Evolutionary conservation across 805 yeast species (phyloP), one percentile per base, ranked within the genome.

Genomic region (Metschnikowia lunata): DNA sequence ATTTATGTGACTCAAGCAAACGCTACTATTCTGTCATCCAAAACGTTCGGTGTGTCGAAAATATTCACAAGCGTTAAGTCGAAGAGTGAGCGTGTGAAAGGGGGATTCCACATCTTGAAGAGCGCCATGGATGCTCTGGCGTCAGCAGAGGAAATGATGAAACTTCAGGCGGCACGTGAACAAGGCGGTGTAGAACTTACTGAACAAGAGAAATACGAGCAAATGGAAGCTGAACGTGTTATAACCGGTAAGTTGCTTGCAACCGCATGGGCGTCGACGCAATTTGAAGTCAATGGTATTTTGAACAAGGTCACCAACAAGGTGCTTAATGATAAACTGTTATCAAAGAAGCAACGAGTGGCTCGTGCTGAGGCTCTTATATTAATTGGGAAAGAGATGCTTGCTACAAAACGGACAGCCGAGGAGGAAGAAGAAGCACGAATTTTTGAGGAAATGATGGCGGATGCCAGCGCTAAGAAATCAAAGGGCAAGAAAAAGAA

Each of bases 241-340:
- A 76, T 91, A 50, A 82, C 88, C 43, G 98, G 99, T 23, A 93
- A 91, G 62, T 78, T 93, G 18, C 74, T 93, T 40, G 91, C 93
- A 7, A 89, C 96, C 1, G 95, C 96, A 14, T 93, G 99, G 99
- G 86, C 87, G 18, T 87, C 95, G 33, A 88, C 96, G 15, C 82
- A 85, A 54, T 83, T 81, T 64, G 99, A 93, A 67, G 82, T 90
- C 42, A 79, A 93, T 39, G 90, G 84, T 29, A 89, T 89, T 8
- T 87, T 93, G 62, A 93, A 87, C 52, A 75, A 73, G 47, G 85
- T 90, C 6, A 71, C 90, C 36, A 69, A 78, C 48, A 58, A 54
- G 46, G 54, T 71, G 2, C 61, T 71, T 42, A 58, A 61, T 39
- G 97, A 91, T 59, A 81, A 82, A 59, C 47, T 63, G 0, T 76